phyloP scores from a whole-genome alignment of 441 rosid species.

The Euphorbia corollata region DNA sequence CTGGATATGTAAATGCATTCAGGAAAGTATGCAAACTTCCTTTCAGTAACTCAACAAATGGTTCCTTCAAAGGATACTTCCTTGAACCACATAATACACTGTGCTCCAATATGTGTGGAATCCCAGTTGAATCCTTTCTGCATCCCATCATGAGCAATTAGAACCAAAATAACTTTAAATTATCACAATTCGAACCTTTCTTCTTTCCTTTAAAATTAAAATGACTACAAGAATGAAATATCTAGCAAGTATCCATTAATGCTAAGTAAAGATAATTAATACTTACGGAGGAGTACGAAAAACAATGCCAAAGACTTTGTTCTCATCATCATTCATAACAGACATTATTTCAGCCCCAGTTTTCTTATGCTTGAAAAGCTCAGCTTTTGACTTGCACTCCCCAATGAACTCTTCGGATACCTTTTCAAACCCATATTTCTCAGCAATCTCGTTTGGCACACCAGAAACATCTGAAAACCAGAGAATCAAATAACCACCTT shows the following conservation, averaged over 20 bases:
- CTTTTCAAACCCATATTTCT: constrained; percentile 71
- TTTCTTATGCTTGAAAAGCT: constrained; percentile 71
- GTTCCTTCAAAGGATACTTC: constrained; percentile 92
- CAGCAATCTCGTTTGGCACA: constrained; percentile 51
- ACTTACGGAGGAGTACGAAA: constrained; percentile 93
- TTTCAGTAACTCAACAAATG: constrained; percentile 84
- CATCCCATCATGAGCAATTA: constrained; percentile 33
- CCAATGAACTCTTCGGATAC: constrained; percentile 62
- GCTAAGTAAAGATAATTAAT: neutral
- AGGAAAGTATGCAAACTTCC: constrained; percentile 88
- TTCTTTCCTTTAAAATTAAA: neutral
- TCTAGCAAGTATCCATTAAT: neutral
- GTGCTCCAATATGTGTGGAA: constrained; percentile 95
- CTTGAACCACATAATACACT: constrained; percentile 95
- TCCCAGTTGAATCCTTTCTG: constrained; percentile 92
- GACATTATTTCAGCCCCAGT: constrained; percentile 84
- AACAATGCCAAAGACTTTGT: constrained; percentile 85
- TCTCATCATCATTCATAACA: constrained; percentile 82
- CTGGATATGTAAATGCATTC: constrained; percentile 95
- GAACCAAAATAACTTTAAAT: too few relatives aligned
- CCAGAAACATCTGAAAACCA: constrained; percentile 33
- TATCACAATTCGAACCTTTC: too few relatives aligned
- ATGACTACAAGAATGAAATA: neutral
- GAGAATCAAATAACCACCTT: constrained; percentile 4
- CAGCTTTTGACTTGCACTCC: constrained; percentile 79